Conservation (phyloP, 805 yeast species). For the Kodamaea laetipori region DNA sequence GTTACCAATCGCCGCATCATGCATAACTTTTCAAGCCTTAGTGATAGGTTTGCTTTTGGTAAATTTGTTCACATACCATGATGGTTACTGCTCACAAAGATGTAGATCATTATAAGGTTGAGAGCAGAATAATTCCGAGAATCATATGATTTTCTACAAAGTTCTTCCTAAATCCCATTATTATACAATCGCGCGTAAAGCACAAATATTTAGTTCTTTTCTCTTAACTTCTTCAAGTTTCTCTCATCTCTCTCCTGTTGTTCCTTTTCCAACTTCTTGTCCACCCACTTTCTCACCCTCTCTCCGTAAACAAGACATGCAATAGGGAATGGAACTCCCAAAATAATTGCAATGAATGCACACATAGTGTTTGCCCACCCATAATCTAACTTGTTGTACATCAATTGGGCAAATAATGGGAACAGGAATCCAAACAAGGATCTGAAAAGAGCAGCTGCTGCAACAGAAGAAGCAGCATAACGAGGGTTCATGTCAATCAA, state of each 20-base stretch:
- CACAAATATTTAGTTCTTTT: background rate
- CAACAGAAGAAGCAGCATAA: conserved; percentile 68
- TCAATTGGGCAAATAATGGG: conserved; percentile 62
- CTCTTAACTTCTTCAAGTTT: conserved; percentile 37
- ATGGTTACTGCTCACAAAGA: no score
- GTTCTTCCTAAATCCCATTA: no score
- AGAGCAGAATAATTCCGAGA: no score
- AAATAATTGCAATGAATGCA: conserved; percentile 54
- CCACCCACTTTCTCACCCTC: conserved; percentile 58
- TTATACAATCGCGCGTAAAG: no score
- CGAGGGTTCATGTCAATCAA: conserved; percentile 70
- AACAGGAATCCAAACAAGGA: conserved; percentile 68
- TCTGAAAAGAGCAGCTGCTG: conserved; percentile 68
- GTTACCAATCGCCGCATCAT: no score
- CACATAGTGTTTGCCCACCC: conserved; percentile 74
- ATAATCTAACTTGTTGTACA: conserved; percentile 59
- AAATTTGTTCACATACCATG: no score
- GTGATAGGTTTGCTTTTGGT: no score
- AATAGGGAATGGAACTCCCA: conserved; percentile 71
- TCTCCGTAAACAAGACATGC: conserved; percentile 60
- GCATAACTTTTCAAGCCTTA: no score
- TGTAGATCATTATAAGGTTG: no score
- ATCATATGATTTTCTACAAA: no score
- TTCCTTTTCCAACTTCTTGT: conserved; percentile 46
- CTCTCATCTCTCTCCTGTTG: conserved; percentile 49